Percentiles rank a stretch among this genome's conserved stretches.
phyloP scores from a whole-genome alignment of 257 asterid genomes.

The Datura wrightii region DNA sequence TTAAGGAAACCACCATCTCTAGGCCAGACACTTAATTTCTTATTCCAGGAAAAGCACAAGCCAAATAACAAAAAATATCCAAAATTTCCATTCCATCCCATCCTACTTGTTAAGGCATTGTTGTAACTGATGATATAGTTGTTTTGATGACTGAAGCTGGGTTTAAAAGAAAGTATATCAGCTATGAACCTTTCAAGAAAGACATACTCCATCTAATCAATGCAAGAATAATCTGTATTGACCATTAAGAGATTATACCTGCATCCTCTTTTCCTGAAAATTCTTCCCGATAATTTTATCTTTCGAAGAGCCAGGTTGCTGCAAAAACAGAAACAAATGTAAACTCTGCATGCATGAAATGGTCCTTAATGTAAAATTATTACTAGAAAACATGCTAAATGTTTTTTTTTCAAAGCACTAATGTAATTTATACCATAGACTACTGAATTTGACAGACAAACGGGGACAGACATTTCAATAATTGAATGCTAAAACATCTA shows the following conservation, averaged over 20 bases:
- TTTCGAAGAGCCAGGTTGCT: constrained; percentile 78
- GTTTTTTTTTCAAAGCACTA: constrained; percentile 16
- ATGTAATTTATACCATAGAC: constrained; percentile 5
- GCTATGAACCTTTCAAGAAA: background rate
- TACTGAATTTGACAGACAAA: background rate
- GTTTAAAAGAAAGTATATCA: background rate
- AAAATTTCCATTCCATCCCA: constrained; percentile 14
- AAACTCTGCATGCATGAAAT: background rate
- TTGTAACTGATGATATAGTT: constrained; percentile 17
- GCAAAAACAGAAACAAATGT: constrained; percentile 35
- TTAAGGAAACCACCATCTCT: background rate
- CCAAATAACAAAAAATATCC: background rate
- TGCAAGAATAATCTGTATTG: constrained; percentile 18
- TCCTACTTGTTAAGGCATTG: background rate
- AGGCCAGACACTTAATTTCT: background rate
- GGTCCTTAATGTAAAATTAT: background rate
- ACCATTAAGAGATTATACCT: constrained; percentile 52
- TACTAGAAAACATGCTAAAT: background rate
- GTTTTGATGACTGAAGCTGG: background rate
- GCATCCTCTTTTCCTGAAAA: constrained; percentile 61
- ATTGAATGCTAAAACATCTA: constrained; percentile 7
- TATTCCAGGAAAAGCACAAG: constrained; percentile 7
- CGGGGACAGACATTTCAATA: background rate
- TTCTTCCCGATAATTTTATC: constrained; percentile 64
- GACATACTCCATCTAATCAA: background rate